phyloP scores from a whole-genome alignment of 2,329 filamentous ascomycete genomes.

The Periglandula ipomoeae region DNA sequence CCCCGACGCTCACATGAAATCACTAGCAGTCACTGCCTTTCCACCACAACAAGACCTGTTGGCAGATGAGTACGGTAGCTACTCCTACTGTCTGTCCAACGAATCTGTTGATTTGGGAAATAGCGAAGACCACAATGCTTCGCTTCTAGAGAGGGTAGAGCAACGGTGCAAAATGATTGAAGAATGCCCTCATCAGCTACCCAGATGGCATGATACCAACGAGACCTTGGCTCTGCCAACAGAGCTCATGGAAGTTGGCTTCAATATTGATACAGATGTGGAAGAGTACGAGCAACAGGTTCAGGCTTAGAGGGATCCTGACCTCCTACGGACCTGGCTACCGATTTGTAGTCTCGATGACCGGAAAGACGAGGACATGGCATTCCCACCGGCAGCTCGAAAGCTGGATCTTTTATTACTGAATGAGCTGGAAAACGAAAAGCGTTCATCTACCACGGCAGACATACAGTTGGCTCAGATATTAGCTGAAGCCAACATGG shows the following conservation, averaged over 20 bases:
- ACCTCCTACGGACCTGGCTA: slow-evolving; percentile 6
- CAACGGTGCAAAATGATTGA: neutral
- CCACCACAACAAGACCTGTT: neutral
- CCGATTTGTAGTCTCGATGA: slow-evolving; percentile 6
- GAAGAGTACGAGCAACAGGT: slow-evolving; percentile 3
- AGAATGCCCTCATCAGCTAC: neutral
- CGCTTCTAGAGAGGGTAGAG: neutral
- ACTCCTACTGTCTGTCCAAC: neutral
- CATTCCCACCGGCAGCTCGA: slow-evolving; percentile 3
- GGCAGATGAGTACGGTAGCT: neutral
- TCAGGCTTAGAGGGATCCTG: slow-evolving; percentile 4
- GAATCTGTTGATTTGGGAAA: neutral
- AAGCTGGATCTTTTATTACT: slow-evolving; percentile 4
- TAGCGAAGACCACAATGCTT: neutral
- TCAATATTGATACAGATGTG: slow-evolving; percentile 3
- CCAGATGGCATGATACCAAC: slow-evolving; percentile 4
- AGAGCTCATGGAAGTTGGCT: neutral
- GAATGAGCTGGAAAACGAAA: slow-evolving; percentile 7
- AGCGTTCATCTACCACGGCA: neutral
- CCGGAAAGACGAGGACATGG: slow-evolving; percentile 6
- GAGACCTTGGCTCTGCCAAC: neutral
- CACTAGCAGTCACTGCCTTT: slow-evolving; percentile 9
- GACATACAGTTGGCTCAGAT: slow-evolving; percentile 5
- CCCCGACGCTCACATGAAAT: slow-evolving; percentile 15
- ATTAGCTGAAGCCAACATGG: neutral